Base-by-base conservation (phyloP, 2,329 filamentous ascomycete species). In the Sordariomycetes sp. region DNA sequence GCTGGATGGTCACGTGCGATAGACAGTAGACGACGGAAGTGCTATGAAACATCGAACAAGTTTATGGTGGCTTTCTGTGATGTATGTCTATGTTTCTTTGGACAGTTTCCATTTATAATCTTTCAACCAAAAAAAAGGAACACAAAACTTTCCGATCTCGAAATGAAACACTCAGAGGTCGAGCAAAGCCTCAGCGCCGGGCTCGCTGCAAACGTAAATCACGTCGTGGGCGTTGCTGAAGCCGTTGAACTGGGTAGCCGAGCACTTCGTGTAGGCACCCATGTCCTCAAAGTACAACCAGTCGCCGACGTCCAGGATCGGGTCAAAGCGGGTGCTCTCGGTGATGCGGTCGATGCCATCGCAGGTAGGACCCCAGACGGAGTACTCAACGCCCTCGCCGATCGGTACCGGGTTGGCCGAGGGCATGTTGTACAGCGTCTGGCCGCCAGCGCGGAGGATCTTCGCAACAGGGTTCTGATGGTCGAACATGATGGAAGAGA, bases 211-310 rank as follows among this genome's bases (percentile, higher is more conserved):
- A 47, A 96, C 82, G 55, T 96, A 96, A 44, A 96, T 79, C 42
- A 93, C 82, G 50, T 94, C 84, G 58, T 98, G 92, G 47, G 79
- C 72, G 61, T 96, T 86, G 35, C 80, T 84, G 63, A 96, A 98
- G 43, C 92, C 92, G 48, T 98, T 98, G 79, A 98, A 98, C 53
- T 83, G 80, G 37, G 92, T 98, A 42, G 92, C 90, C 39, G 87
- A 95, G 70, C 90, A 96, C 71, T 88, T 94, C 48, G 92, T 96
- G 62, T 98, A 98, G 17, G 92, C 90, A 36, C 92, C 92, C 92
- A 98, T 98, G 41, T 94, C 79, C 64, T 95, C 86, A 61, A 98
- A 98, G 66, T 94, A 98, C 35, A 98, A 71, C 92, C 92, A 98
- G 59, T 98, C 92, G 34, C 92, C 92, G 7, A 94, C 85, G 52